These are phyloP conservation scores for Lentinula guzmanii DNA, from an alignment of 768 basidiomycete genomes.

Conservation along the genomic window DNA sequence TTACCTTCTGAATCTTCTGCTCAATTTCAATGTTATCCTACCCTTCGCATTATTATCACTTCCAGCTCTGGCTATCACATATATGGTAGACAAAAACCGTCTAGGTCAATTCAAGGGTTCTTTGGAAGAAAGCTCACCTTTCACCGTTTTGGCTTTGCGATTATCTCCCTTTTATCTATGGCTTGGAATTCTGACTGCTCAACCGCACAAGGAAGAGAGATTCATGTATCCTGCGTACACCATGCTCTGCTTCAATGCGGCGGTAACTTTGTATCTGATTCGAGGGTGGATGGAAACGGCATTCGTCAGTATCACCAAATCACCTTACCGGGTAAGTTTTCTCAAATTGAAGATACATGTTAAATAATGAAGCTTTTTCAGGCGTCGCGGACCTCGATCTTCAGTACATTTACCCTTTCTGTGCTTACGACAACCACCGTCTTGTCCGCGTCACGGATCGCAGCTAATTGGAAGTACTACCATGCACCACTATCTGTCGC, in stretches of 20 bases:
- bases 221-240: conserved; percentile 97
- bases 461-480: conserved; percentile 86
- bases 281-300: conserved; percentile 81
- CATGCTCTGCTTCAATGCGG: conserved; percentile 89
- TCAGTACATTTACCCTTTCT: conserved; percentile 68
- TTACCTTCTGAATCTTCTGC: conserved; percentile 82
- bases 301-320: conserved; percentile 72
- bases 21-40: conserved; percentile 90
- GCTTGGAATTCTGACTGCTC: conserved; percentile 69
- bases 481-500: conserved; percentile 78
- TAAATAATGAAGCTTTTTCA: conserved; percentile 20
- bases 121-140: conserved; percentile 69
- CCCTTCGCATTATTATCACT: conserved; percentile 78
- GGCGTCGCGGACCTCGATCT: conserved; percentile 74
- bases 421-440: conserved; percentile 60
- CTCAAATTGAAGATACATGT: not conserved
- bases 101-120: conserved; percentile 49
- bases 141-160: conserved; percentile 66
- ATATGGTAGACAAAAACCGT: conserved; percentile 68
- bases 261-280: conserved; percentile 77
- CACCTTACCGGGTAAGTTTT: conserved; percentile 72
- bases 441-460: conserved; percentile 72
- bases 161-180: conserved; percentile 93
- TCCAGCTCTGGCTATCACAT: conserved; percentile 73
- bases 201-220: conserved; percentile 97